Percentiles rank a stretch among this genome's conserved stretches.
Conservation (phyloP, 441 rosid species). For the Flueggea neowawraea region DNA sequence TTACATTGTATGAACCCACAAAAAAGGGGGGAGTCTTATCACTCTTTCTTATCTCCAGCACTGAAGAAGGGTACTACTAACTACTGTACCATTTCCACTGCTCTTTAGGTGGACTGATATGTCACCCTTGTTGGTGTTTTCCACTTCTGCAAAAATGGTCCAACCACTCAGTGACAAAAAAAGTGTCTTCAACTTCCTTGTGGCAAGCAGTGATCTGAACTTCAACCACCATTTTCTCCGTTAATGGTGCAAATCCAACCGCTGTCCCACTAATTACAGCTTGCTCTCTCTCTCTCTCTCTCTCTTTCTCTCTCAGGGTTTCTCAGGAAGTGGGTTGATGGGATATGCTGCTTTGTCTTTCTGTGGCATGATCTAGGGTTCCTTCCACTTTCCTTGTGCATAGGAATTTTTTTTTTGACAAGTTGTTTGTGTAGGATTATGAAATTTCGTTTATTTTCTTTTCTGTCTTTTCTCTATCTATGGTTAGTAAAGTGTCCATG, state of each 20-base stretch:
- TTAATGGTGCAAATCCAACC: background rate
- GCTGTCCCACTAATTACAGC: background rate
- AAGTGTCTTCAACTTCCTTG: background rate
- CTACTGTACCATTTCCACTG: background rate
- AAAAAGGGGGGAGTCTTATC: background rate
- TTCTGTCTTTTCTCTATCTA: too few relatives aligned
- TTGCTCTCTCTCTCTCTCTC: too few relatives aligned
- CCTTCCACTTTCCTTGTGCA: too few relatives aligned
- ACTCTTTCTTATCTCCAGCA: background rate
- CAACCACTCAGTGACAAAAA: conserved; percentile 1
- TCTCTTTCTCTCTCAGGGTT: background rate
- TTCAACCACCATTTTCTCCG: background rate
- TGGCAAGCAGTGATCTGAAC: background rate
- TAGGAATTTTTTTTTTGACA: too few relatives aligned
- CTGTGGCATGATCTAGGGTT: too few relatives aligned
- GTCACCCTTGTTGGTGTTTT: background rate
- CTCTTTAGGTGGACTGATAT: background rate
- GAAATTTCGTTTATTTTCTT: too few relatives aligned
- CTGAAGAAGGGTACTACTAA: background rate
- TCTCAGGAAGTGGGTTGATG: background rate
- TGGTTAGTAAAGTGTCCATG: too few relatives aligned
- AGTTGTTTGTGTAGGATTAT: too few relatives aligned
- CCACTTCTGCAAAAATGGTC: background rate
- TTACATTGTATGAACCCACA: background rate
- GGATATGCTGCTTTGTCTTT: background rate